These are phyloP conservation scores for Chrysoporthe austroafricana DNA, from an alignment of 2,329 filamentous ascomycete genomes.

Conservation along the genomic window DNA sequence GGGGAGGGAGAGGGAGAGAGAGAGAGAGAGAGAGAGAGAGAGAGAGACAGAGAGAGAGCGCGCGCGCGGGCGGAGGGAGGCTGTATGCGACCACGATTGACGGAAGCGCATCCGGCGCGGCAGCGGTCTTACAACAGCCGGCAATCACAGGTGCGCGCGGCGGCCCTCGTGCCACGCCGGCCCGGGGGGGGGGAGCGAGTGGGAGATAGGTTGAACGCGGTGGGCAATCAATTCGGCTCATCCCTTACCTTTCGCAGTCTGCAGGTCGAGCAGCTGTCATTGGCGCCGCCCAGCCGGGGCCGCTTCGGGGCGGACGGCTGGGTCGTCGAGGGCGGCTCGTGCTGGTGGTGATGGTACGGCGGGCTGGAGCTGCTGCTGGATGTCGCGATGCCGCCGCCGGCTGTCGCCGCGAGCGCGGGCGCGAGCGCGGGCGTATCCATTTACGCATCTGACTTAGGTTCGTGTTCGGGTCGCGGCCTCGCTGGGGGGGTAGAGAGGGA, in stretches of 20 bases:
- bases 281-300: constrained; percentile 4
- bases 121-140: not conserved
- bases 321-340: not conserved
- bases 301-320: constrained; percentile 9
- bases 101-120: not conserved
- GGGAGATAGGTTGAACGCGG: not conserved
- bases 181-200: not conserved
- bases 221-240: not conserved
- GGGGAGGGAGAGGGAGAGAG: too few relatives aligned
- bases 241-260: constrained; percentile 26
- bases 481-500: not conserved
- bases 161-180: not conserved
- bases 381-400: constrained; percentile 8
- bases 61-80: not conserved
- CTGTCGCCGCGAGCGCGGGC: constrained; percentile 17
- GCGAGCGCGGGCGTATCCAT: constrained; percentile 12
- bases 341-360: constrained; percentile 8
- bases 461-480: not conserved
- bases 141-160: not conserved
- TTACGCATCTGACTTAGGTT: constrained; percentile 5
- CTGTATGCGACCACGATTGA: not conserved
- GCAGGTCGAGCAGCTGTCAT: constrained; percentile 22
- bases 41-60: too few relatives aligned
- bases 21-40: too few relatives aligned
- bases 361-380: constrained; percentile 1